Percentiles rank a stretch among this genome's conserved stretches.
Conservation (phyloP, 2,329 filamentous ascomycete species). For the Clonostachys rhizophaga region DNA sequence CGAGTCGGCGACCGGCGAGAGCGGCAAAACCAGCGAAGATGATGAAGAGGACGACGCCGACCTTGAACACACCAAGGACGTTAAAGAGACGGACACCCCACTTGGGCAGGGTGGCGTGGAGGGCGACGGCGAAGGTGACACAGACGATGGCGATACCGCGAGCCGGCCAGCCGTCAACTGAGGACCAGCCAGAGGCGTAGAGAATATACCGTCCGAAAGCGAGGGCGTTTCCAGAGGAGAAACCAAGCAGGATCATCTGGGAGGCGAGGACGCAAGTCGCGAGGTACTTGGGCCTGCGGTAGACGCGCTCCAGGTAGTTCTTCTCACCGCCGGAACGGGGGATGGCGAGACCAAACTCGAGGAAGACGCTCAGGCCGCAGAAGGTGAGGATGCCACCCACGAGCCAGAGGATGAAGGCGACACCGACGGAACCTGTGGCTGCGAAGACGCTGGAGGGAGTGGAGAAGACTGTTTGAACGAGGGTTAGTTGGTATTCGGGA, state of each 20-base stretch:
- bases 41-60: slow-evolving; percentile 54
- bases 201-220: slow-evolving; percentile 56
- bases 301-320: slow-evolving; percentile 62
- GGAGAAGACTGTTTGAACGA: slow-evolving; percentile 39
- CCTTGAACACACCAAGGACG: slow-evolving; percentile 55
- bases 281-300: slow-evolving; percentile 52
- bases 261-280: slow-evolving; percentile 55
- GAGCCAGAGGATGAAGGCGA: slow-evolving; percentile 20
- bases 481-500: neutral
- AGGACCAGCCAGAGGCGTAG: slow-evolving; percentile 41
- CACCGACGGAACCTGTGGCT: slow-evolving; percentile 43
- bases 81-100: slow-evolving; percentile 57
- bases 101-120: slow-evolving; percentile 50
- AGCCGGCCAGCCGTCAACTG: slow-evolving; percentile 47
- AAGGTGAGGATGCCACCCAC: slow-evolving; percentile 48
- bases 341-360: slow-evolving; percentile 60
- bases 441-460: slow-evolving; percentile 48
- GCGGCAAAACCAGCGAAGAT: slow-evolving; percentile 57
- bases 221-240: slow-evolving; percentile 53
- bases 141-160: slow-evolving; percentile 51
- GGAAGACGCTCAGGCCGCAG: slow-evolving; percentile 54
- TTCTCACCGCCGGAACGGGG: slow-evolving; percentile 61
- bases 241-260: slow-evolving; percentile 58
- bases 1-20: slow-evolving; percentile 40
- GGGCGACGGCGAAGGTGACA: slow-evolving; percentile 45